Evolutionary conservation across 2,329 filamentous ascomycete species (phyloP).

Genomic region (Thelonectria rubi): DNA sequence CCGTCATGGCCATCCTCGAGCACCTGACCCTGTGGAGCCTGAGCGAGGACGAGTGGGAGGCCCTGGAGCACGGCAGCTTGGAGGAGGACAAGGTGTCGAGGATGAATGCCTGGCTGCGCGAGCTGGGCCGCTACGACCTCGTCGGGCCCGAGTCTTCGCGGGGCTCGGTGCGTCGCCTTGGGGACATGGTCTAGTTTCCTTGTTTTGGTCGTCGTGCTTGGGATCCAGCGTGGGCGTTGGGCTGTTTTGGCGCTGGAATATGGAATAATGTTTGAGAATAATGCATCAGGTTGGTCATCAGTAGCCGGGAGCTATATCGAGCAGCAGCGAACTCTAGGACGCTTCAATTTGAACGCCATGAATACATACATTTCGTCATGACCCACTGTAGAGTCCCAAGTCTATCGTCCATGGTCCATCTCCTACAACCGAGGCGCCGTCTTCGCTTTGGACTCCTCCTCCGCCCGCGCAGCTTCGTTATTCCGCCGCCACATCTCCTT

Average conservation of each 20-base stretch:
- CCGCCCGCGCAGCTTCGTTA: slow-evolving; percentile 48
- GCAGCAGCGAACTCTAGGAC: too few species aligned
- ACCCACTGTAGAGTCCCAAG: too few species aligned
- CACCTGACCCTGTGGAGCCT: slow-evolving; percentile 48
- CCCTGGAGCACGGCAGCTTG: slow-evolving; percentile 30
- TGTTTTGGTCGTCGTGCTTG: background rate
- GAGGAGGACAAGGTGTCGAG: slow-evolving; percentile 44
- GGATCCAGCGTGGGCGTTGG: background rate
- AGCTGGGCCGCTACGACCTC: slow-evolving; percentile 34
- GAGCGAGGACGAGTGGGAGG: slow-evolving; percentile 41
- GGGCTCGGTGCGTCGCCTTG: slow-evolving; percentile 2
- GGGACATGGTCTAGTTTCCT: background rate
- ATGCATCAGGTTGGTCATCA: background rate
- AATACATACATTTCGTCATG: too few species aligned
- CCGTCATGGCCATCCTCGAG: slow-evolving; percentile 45
- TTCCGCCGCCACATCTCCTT: slow-evolving; percentile 66
- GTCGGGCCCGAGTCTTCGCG: slow-evolving; percentile 16
- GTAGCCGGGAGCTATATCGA: too few species aligned
- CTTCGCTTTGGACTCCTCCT: slow-evolving; percentile 16
- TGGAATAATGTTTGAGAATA: background rate
- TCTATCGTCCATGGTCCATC: background rate
- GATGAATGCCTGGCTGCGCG: slow-evolving; percentile 46
- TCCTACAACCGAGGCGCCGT: background rate
- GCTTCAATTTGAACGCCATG: too few species aligned
- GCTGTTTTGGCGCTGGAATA: background rate